Conservation (phyloP, 345 rosid species). For the Diplotaxis tenuifolia region DNA sequence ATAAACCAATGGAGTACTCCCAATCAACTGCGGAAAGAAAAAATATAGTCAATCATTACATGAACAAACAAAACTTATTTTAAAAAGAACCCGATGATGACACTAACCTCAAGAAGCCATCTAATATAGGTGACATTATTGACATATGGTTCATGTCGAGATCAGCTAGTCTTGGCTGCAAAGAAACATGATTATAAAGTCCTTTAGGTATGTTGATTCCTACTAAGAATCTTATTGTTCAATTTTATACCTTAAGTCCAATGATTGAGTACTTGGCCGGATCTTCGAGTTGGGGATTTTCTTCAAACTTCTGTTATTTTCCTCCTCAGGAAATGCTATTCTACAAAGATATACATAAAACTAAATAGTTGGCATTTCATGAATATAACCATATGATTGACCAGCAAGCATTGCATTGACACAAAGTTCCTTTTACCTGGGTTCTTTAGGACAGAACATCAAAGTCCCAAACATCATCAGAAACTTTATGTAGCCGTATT, state of each 20-base stretch:
- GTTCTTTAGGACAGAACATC: slow-evolving; percentile 73
- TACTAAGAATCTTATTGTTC: not conserved
- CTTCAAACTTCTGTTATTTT: too few species aligned
- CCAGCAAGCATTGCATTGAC: not conserved
- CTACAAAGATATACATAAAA: slow-evolving; percentile 35
- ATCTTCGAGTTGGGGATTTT: slow-evolving; percentile 69
- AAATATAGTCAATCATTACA: too few species aligned
- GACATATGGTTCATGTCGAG: slow-evolving; percentile 96
- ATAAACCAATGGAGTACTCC: too few species aligned
- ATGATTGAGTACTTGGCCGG: slow-evolving; percentile 61
- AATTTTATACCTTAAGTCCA: slow-evolving; percentile 48
- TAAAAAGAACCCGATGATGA: not conserved
- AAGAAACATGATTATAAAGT: slow-evolving; percentile 2
- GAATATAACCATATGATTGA: not conserved
- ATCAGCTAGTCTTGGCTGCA: slow-evolving; percentile 87
- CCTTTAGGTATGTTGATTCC: not conserved
- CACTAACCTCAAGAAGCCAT: slow-evolving; percentile 88
- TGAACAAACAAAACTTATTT: not conserved
- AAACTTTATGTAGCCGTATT: slow-evolving; percentile 89
- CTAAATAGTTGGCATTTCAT: not conserved
- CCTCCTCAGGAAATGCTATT: slow-evolving; percentile 77
- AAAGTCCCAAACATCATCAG: slow-evolving; percentile 77
- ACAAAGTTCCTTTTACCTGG: slow-evolving; percentile 43
- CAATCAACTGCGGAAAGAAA: too few species aligned
- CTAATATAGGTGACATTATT: slow-evolving; percentile 90